phyloP scores from a whole-genome alignment of 1,284 basidiomycete species.

The Microbotryum intermedium region DNA sequence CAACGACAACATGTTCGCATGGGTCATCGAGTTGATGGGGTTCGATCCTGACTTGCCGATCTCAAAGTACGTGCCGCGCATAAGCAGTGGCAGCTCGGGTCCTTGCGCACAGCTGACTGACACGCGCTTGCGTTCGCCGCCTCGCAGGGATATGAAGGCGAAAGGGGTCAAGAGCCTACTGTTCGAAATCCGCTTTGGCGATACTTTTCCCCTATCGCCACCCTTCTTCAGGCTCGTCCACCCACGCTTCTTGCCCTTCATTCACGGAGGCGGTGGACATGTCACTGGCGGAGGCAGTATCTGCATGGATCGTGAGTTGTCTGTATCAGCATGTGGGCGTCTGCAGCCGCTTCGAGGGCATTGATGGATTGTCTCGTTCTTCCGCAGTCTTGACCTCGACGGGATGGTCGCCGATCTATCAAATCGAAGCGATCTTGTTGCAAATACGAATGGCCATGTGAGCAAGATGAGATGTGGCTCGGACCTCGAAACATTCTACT shows the following conservation, averaged over 20 bases:
- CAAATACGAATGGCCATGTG: constrained; percentile 30
- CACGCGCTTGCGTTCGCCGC: background rate
- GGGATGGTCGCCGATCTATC: constrained; percentile 25
- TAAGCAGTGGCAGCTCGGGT: background rate
- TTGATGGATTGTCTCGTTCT: too few relatives aligned
- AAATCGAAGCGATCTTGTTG: constrained; percentile 23
- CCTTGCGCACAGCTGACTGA: too few relatives aligned
- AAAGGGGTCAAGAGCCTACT: constrained; percentile 17
- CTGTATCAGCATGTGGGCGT: background rate
- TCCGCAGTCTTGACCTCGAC: constrained; percentile 18
- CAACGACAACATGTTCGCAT: constrained; percentile 25
- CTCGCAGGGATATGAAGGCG: constrained; percentile 19
- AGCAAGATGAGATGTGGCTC: background rate
- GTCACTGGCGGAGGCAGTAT: constrained; percentile 28
- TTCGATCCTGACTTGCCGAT: constrained; percentile 8
- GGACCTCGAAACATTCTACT: background rate
- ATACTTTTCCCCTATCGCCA: constrained; percentile 26
- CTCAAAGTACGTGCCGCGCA: constrained; percentile 6
- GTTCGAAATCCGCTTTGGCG: constrained; percentile 27
- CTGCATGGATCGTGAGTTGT: constrained; percentile 16
- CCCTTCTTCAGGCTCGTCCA: constrained; percentile 32
- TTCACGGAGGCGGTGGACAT: constrained; percentile 27
- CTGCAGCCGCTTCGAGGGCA: background rate
- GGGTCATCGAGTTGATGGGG: constrained; percentile 27
- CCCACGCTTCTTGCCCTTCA: constrained; percentile 30